Percentiles rank a stretch among this genome's conserved stretches.
phyloP scores from a whole-genome alignment of 2,329 filamentous ascomycete species.

The Colletotrichum sp. region DNA sequence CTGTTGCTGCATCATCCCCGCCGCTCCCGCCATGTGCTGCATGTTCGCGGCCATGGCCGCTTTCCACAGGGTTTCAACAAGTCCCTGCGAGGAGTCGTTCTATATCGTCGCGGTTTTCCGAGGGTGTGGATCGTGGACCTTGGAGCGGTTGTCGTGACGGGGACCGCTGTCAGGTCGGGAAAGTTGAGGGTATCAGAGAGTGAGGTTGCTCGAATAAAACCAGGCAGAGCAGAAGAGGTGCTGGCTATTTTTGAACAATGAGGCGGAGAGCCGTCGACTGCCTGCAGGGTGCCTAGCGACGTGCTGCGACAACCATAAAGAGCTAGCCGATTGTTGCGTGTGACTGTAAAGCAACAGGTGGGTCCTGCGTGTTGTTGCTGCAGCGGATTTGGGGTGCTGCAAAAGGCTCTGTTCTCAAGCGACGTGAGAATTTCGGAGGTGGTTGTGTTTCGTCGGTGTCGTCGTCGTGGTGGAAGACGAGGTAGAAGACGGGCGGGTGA shows the following conservation, averaged over 20 bases:
- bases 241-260: constrained; percentile 16
- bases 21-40: constrained; percentile 58
- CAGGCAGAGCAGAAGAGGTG: background rate
- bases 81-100: background rate
- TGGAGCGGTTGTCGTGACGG: background rate
- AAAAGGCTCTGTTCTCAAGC: background rate
- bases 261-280: constrained; percentile 25
- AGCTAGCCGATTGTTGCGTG: background rate
- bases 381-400: background rate
- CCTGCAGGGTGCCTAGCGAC: constrained; percentile 36
- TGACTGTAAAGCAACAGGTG: background rate
- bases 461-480: background rate
- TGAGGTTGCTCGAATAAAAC: background rate
- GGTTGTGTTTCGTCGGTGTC: background rate
- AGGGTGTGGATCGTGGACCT: background rate
- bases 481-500: background rate
- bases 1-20: constrained; percentile 48
- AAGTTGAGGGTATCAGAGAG: background rate
- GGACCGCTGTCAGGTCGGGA: background rate
- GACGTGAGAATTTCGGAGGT: background rate
- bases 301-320: constrained; percentile 36
- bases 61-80: constrained; percentile 23
- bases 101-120: constrained; percentile 6
- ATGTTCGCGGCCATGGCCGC: constrained; percentile 67
- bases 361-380: background rate